Evolutionary conservation across 306 rosid genomes (phyloP).

Genomic region (Prunus campanulata): DNA sequence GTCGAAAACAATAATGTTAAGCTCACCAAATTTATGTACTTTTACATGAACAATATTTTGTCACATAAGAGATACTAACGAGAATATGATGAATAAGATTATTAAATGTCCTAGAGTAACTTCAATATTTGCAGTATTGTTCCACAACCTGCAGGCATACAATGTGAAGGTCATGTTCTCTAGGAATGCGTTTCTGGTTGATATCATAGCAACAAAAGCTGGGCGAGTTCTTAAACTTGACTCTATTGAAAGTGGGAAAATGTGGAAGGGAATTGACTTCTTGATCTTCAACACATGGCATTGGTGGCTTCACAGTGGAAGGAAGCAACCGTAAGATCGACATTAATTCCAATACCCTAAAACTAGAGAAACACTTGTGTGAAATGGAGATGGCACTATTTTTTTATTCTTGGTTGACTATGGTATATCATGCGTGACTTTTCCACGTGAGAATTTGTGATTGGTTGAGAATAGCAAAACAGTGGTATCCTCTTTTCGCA

Average conservation of each 20-base stretch:
- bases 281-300: slow-evolving; percentile 54
- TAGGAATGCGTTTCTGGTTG: slow-evolving; percentile 45
- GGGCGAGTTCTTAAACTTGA: slow-evolving; percentile 38
- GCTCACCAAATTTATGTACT: not conserved
- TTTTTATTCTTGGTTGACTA: rapidly evolving
- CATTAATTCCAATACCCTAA: not conserved
- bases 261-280: slow-evolving; percentile 33
- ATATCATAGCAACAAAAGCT: slow-evolving; percentile 15
- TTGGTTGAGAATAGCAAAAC: too few relatives aligned
- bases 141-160: slow-evolving; percentile 27
- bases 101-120: not conserved
- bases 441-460: too few relatives aligned
- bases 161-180: slow-evolving; percentile 26
- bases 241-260: slow-evolving; percentile 26
- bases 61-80: too few relatives aligned
- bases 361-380: too few relatives aligned
- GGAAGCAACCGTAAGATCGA: slow-evolving; percentile 44
- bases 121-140: not conserved
- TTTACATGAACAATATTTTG: too few relatives aligned
- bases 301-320: slow-evolving; percentile 50
- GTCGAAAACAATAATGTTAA: not conserved
- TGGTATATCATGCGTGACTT: too few relatives aligned
- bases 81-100: not conserved
- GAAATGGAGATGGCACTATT: too few relatives aligned
- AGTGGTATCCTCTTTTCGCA: too few relatives aligned